Evolutionary conservation across 306 rosid genomes (phyloP), one percentile per base, ranked within the genome.

Genomic region (Cicer pinnatifidum): DNA sequence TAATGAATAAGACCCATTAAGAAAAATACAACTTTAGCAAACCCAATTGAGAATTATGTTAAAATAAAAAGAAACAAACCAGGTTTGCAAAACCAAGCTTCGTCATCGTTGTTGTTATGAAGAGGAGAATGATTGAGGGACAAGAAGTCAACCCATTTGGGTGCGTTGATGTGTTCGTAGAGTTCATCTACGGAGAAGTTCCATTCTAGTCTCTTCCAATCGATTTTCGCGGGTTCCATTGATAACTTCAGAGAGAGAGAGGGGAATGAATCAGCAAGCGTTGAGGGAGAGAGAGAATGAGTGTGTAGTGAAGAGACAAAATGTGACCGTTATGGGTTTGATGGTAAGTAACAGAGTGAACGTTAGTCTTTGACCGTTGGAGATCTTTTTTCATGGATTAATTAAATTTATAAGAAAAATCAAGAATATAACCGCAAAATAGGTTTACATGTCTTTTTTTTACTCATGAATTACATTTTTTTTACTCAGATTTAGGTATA

Each of bases 171-270:
- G 79, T 91, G 83, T 75, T 95, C 99, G 80, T 81, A 95, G 11
- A 82, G 75, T 35, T 87, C 86, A 54, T 95, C 99, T 73, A 87
- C 96, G 0, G 82, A 90, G 77, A 91, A 95, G 43, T 62, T 87
- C 85, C 92, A 95, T 53, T 95, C 97, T 8, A 91, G 2, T 85
- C 80, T 81, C 79, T 91, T 90, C 99, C 99, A 95, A 63, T 95
- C 97, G 43, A 95, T 88, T 72, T 90, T 95, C 44, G 96, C 97
- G 11, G 99, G 97, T 78, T 95, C 99, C 99, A 95, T 94, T 15
- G 70, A 52, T 39, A 13, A 54, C 5, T 28, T 35, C 16, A 44
- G 17, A 9, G 8, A 33, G 13, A 20, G 50, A 28, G 54, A 60
- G 23, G 57, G 23, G 57, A 69, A 45, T 62, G 77, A 68, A 20